Base-by-base conservation (phyloP, 1,284 basidiomycete species). In the Melanopsichium pennsylvanicum region DNA sequence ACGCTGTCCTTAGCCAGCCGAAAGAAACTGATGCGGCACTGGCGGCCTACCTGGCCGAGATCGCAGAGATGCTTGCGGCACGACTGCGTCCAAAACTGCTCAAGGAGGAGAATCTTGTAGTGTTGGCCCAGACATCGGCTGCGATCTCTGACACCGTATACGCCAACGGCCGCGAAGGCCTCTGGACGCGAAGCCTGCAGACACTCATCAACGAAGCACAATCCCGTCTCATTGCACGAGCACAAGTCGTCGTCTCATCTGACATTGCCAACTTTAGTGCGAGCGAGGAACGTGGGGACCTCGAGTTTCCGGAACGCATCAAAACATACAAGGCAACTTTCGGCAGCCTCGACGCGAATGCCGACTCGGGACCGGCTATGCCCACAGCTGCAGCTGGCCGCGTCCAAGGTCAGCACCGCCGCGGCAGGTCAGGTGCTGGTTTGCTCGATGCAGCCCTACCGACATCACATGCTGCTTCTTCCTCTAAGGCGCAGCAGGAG, bases 361-460 rank as follows among this genome's bases (percentile, higher is more conserved):
- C 46, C 13, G 15, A 36, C 12, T 36, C 46, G 15, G 6, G 36
- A n/a, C 3, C 45, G 21, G 31, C 40, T 12, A 5, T 13, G 5
- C 23, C 48, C 2, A 19, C 27, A 5, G 25, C 10, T 2, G 33
- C 2, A 1, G 33, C 3, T 2, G 33, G 18, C 1, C 49, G 36
- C 26, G 37, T 32, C 11, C 2, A 13, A 18, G n/a, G n/a, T n/a
- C 37, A 40, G n/a, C 68, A 67, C 31, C 44, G 52, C 8, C 36
- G 69, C 7, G 68, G 36, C 27, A 71, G 61, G 50, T 68, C 64
- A 2, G 69, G 69, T 3, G 69, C 69, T 5, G 69, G 69, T 0
- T 21, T 71, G 34, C 42, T 71, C 2, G 59, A 71, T 43, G 69
- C 69, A 13, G 69, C 68, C 2, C 43, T 62, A 8, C 44, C 54